Evolutionary conservation across 169 alveolate species (phyloP), one percentile per base, ranked within the genome.

Genomic region (Nephromyces sp.): DNA sequence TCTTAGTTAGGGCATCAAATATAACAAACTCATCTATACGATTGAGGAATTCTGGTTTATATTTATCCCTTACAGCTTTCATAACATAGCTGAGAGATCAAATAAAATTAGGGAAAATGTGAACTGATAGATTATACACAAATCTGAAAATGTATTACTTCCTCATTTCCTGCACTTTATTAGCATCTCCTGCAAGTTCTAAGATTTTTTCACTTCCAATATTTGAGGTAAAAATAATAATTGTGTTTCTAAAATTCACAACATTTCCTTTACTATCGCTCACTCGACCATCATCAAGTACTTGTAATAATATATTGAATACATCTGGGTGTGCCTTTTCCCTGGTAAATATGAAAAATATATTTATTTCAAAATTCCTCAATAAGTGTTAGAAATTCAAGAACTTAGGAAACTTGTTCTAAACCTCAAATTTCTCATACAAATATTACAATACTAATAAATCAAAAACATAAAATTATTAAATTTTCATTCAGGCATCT

Each of bases 291-390:
- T 91, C 96, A 72, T 82, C 84, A 68, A 90, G 77, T 43, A 91
- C 82, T 74, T 91, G 94, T 72, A 91, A 78, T 52, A 91, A 53
- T 43, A 90, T 68, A 79, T 91, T 89, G 74, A 88, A 88, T 31
- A 91, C 94, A 68, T 91, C 95, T 2, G 94, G 93, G 68, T 91
- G 96, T 15, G 96, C 96, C 81, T 91, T 91, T 85, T 91, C 96
- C 61, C 89, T 84, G 80, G 32, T 28, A 31, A 4, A 3, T 6
- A 6, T 8, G 35, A 6, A 31, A 43, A 43, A 43, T n/a, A 43
- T 15, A n/a, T 15, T 15, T 15, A 43, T 43, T 15, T 15, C 15
- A 43, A 43, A n/a, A 43, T 43, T 43, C n/a, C n/a, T n/a, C n/a
- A n/a, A n/a, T n/a, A n/a, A n/a, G n/a, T n/a, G n/a, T n/a, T n/a